A percentile compares a stretch with the other conserved stretches of the same genome.
Conservation (phyloP, 2,329 filamentous ascomycete species). For the Apiospora sp. region DNA sequence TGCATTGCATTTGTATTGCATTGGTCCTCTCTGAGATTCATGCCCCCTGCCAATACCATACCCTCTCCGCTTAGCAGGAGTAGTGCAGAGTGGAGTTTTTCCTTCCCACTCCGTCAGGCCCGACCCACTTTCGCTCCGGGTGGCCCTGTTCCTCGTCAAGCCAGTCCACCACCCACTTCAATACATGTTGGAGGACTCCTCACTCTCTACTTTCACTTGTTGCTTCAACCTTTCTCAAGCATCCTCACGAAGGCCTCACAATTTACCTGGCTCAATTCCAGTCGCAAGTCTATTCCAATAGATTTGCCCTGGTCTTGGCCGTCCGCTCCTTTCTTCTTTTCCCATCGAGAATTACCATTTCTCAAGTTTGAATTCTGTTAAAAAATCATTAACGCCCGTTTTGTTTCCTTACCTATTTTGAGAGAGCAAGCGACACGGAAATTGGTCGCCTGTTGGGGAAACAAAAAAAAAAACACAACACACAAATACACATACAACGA, state of each 20-base stretch:
- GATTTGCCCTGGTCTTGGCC: constrained; percentile 66
- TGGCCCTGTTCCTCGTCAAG: background rate
- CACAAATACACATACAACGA: background rate
- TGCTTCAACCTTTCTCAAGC: constrained; percentile 15
- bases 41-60: background rate
- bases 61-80: background rate
- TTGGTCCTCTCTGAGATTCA: constrained; percentile 4
- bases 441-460: constrained; percentile 20
- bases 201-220: background rate
- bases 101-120: background rate
- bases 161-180: background rate
- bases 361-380: constrained; percentile 35
- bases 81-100: background rate
- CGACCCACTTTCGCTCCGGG: constrained; percentile 1
- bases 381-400: constrained; percentile 35
- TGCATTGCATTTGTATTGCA: background rate
- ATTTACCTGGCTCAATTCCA: constrained; percentile 61
- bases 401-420: background rate
- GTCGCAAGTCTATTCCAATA: constrained; percentile 52
- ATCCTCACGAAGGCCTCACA: constrained; percentile 24
- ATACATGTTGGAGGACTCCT: constrained; percentile 1
- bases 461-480: constrained; percentile 10
- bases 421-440: constrained; percentile 21
- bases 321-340: constrained; percentile 62
- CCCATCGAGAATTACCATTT: constrained; percentile 35